Evolutionary conservation across 2,329 filamentous ascomycete species (phyloP), one percentile per base, ranked within the genome.

Genomic region (Penicillium sp.): DNA sequence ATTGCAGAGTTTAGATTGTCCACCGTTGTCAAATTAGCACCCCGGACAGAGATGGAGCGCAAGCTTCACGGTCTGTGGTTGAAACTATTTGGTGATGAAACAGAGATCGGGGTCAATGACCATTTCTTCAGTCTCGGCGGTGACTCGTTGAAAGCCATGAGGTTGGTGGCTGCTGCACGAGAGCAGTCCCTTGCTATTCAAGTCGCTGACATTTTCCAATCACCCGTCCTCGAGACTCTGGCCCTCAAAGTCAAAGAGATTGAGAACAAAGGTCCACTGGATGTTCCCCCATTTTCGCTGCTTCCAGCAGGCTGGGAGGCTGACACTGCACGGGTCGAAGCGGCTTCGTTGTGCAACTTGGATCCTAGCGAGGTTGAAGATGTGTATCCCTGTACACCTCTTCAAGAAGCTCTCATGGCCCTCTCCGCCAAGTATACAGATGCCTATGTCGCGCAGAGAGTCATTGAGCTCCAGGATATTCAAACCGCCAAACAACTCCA

Each of bases 371-470:
- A 53, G 20, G 56, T 71, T 34, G 61, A 65, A n/a, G 68, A 71
- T 55, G 61, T 68, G 5, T 70, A 67, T 49, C 68, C 68, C 2
- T 66, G 63, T 44, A 69, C 64, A 10, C 55, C 66, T n/a, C 51
- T 65, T 3, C 68, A 71, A 50, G 67, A 70, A 56, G 75, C 72
- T 3, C 65, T 77, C 5, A 54, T 76, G 37, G 71, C 74, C 1
- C 65, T 76, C 32, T 73, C 72, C 0, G 65, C 69, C 32, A 72
- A 70, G 56, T 64, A 71, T 47, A 61, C 65, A 6, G 72, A 70
- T n/a, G 69, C 72, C 9, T 77, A 78, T 49, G 67, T 76, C 31
- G 73, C 71, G 5, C 72, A 75, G 46, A 69, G 71, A 45, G 59
- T 74, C 4, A 61, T 73, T 13, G 57, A 61, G 6, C 62, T 77